Base-by-base conservation (phyloP, 768 basidiomycete species). In the Tremella yokohamensis region DNA sequence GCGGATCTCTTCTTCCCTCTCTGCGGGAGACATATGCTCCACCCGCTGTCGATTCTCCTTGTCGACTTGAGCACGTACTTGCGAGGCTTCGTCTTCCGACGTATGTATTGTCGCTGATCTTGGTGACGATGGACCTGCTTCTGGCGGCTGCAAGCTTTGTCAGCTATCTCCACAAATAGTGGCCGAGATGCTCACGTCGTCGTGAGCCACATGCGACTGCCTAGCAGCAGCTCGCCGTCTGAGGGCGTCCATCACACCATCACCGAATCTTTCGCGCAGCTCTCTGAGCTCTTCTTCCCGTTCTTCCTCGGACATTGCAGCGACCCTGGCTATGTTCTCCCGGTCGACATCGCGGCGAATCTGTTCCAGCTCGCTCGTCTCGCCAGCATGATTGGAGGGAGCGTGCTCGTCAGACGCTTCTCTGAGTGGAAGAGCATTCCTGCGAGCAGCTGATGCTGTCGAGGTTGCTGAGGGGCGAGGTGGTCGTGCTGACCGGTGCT, bases 191-290 rank as follows among this genome's bases (percentile, higher is more conserved):
- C 29, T 11, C 29, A 34, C 29, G 6, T 4, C 29, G 29, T 4
- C 11, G 29, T 34, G 6, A 6, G 4, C 11, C 29, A 34, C 4
- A 34, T 4, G 29, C 29, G 4, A 11, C 11, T 34, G 29, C 29
- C 29, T 4, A 34, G 29, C 29, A 11, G 11, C 29, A 4, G 29
- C 67, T 37, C 66, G 20, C 42, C 47, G 59, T 40, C 56, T 62
- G 19, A 72, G 38, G 19, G 58, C 60, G 8, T 52, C 59, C 44
- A 67, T 39, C 16, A 63, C 34, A 2, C 51, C 51, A 11, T 37
- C 20, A 2, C 65, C 68, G 49, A 72, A 69, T 22, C 70, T 34
- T 48, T 69, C 67, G 39, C 66, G 49, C 20, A 66, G 56, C 39
- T 69, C 68, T 38, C 50, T 52, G 3, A 63, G 47, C 49, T 66